A percentile compares a stretch with the other conserved stretches of the same genome.
These are phyloP conservation scores for Aurantiochytrium sp. DNA, from an alignment of 108 stramenopile genomes.

Conservation along the genomic window DNA sequence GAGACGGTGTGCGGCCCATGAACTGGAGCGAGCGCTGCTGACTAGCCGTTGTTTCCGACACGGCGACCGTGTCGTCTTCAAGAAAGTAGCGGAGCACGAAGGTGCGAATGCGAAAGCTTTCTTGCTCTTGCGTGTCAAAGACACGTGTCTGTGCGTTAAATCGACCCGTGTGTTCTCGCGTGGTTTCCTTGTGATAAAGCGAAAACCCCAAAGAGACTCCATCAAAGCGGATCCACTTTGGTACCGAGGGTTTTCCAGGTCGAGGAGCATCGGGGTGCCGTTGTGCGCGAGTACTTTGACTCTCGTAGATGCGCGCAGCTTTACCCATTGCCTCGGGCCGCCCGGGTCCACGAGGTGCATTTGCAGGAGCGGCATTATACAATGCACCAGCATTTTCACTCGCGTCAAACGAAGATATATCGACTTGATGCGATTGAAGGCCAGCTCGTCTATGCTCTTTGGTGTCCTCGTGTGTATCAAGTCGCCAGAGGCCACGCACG, in stretches of 20 bases:
- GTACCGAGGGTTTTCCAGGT: not conserved
- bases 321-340: too few species aligned
- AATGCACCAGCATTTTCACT: too few species aligned
- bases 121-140: not conserved
- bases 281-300: not conserved
- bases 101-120: not conserved
- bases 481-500: not conserved
- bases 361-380: too few species aligned
- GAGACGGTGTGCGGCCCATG: not conserved
- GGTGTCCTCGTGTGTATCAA: not conserved
- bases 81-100: not conserved
- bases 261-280: not conserved
- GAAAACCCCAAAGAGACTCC: not conserved
- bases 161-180: not conserved
- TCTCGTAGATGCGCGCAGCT: not conserved
- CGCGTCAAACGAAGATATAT: too few species aligned
- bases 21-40: not conserved
- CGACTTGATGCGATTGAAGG: not conserved
- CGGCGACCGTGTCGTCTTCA: not conserved
- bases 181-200: not conserved
- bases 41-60: not conserved
- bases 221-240: not conserved
- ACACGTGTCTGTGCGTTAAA: not conserved
- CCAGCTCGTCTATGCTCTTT: not conserved
- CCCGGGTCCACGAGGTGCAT: too few species aligned